Percentiles rank a stretch among this genome's conserved stretches.
Evolutionary conservation across 768 basidiomycete species (phyloP).

Genomic region (Calocybe cyanea): DNA sequence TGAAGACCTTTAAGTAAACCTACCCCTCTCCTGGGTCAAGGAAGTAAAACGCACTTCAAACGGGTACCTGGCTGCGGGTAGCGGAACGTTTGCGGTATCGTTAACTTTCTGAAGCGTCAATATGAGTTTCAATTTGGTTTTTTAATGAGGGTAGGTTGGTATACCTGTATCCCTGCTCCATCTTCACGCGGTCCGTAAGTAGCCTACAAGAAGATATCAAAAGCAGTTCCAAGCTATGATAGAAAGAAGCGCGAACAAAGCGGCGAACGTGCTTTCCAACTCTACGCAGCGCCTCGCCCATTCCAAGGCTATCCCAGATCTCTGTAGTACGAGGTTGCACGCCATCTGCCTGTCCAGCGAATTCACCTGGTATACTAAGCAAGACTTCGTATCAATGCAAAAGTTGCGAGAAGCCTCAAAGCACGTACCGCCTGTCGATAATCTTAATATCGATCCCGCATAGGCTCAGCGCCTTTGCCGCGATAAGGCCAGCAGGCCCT

Average conservation of each 20-base stretch:
- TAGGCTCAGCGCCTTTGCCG: slow-evolving; percentile 20
- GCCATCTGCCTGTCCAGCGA: slow-evolving; percentile 2
- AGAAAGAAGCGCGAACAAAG: neutral
- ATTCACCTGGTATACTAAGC: neutral
- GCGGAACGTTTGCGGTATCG: neutral
- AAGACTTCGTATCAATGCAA: neutral
- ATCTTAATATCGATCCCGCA: slow-evolving; percentile 21
- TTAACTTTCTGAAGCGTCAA: neutral
- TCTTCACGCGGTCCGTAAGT: slow-evolving; percentile 2
- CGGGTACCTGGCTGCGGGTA: slow-evolving; percentile 2
- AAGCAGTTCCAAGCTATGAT: neutral
- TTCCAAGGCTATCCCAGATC: slow-evolving; percentile 6
- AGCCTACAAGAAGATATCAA: neutral
- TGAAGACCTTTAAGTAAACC: neutral
- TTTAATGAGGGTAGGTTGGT: neutral
- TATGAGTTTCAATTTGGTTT: neutral
- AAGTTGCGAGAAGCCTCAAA: too few species aligned
- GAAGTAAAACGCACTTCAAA: neutral
- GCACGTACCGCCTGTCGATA: slow-evolving; percentile 16
- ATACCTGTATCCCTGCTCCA: neutral
- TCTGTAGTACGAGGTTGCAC: slow-evolving; percentile 1
- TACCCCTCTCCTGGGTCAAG: neutral
- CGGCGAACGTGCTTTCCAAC: neutral
- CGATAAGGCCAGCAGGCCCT: slow-evolving; percentile 36
- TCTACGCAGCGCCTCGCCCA: neutral